A percentile compares a stretch with the other conserved stretches of the same genome.
Conservation (phyloP, 2,329 filamentous ascomycete genomes). For the Colletotrichum spaethianum region DNA sequence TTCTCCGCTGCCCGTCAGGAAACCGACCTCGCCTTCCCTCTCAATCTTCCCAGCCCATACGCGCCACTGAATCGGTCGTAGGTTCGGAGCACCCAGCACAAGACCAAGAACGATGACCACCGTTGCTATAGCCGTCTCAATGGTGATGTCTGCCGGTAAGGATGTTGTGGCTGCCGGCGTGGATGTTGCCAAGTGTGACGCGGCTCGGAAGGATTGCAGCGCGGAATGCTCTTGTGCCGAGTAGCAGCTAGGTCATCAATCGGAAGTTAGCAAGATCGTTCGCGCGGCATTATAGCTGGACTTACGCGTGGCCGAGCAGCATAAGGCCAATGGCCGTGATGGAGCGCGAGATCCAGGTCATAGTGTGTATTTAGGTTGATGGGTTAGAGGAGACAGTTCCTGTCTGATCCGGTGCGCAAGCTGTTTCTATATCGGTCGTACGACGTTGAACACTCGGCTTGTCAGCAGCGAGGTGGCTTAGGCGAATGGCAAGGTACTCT, state of each 20-base stretch:
- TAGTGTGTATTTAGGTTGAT: conserved; percentile 51
- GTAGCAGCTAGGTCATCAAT: conserved; percentile 78
- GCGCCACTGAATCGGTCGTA: conserved; percentile 89
- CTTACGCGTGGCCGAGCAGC: conserved; percentile 90
- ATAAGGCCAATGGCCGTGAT: conserved; percentile 83
- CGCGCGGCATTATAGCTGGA: conserved; percentile 25
- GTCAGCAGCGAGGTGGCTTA: neutral
- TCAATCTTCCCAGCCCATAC: conserved; percentile 89
- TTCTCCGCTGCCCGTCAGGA: conserved; percentile 71
- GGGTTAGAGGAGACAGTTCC: neutral
- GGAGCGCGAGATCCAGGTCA: conserved; percentile 80
- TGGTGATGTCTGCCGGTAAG: conserved; percentile 87
- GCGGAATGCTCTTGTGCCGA: conserved; percentile 93
- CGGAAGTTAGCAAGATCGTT: conserved; percentile 1
- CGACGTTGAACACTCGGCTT: neutral
- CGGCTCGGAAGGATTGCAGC: conserved; percentile 72
- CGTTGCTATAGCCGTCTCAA: conserved; percentile 88
- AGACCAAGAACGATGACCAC: conserved; percentile 87
- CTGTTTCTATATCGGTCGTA: neutral
- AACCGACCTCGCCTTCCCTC: conserved; percentile 76
- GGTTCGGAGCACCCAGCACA: conserved; percentile 80
- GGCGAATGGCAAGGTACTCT: neutral
- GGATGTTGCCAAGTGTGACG: conserved; percentile 53
- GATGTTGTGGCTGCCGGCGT: conserved; percentile 61
- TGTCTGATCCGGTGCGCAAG: neutral